These are phyloP conservation scores for Podila horticola DNA, from an alignment of 192 early-diverging fungal species.

Conservation along the genomic window DNA sequence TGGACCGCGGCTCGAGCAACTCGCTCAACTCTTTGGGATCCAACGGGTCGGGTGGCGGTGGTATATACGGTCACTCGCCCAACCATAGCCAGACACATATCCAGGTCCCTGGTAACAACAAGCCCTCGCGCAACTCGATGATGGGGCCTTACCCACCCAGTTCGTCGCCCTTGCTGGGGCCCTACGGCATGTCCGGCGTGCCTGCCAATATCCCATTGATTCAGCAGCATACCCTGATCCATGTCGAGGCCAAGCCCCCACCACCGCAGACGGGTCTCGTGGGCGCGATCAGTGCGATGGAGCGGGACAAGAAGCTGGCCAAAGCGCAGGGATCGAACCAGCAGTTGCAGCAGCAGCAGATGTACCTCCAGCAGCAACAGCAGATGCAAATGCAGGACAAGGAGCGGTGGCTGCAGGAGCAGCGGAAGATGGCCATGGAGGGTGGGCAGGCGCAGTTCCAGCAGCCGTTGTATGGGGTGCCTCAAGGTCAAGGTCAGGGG, in stretches of 20 bases:
- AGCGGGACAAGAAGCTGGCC: slow-evolving; percentile 48
- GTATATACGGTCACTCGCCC: neutral
- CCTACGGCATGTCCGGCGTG: neutral
- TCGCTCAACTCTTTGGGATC: slow-evolving; percentile 33
- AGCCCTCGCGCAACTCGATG: slow-evolving; percentile 1
- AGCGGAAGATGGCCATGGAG: slow-evolving; percentile 34
- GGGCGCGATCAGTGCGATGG: slow-evolving; percentile 41
- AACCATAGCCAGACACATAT: slow-evolving; percentile 1
- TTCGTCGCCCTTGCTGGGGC: neutral
- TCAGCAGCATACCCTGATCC: slow-evolving; percentile 26
- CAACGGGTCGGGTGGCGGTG: slow-evolving; percentile 1
- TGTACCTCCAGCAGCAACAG: slow-evolving; percentile 26
- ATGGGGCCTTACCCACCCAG: neutral
- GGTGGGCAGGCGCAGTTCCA: slow-evolving; percentile 5
- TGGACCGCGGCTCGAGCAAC: slow-evolving; percentile 16
- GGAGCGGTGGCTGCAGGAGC: slow-evolving; percentile 46
- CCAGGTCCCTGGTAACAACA: neutral
- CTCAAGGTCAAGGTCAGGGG: slow-evolving; percentile 5
- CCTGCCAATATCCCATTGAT: neutral
- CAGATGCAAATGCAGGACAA: slow-evolving; percentile 28
- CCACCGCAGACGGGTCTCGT: slow-evolving; percentile 44
- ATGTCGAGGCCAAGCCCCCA: slow-evolving; percentile 47
- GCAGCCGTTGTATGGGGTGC: neutral
- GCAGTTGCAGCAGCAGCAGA: slow-evolving; percentile 36
- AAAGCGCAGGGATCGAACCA: slow-evolving; percentile 45